Conservation (phyloP, 1,139 yeast species). For the Geotrichum candidum region DNA sequence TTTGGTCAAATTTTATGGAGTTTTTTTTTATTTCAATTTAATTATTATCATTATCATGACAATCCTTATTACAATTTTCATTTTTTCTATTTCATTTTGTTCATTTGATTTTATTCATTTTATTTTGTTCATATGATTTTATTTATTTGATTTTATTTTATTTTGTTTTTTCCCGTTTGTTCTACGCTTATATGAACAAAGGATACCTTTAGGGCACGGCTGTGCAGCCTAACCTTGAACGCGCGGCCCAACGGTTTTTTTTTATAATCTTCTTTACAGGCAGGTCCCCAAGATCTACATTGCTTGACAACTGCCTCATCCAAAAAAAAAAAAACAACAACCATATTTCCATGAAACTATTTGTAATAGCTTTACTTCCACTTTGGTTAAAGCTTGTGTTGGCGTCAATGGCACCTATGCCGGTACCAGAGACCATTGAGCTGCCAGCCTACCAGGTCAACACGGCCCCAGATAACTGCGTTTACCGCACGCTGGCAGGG, state of each 20-base stretch:
- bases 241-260: not conserved
- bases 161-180: not conserved
- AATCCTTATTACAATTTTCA: no score
- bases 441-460: not conserved
- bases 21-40: no score
- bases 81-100: no score
- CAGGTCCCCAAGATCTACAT: no score
- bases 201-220: not conserved
- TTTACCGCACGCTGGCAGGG: not conserved
- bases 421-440: not conserved
- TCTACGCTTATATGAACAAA: not conserved
- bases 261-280: no score
- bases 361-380: not conserved
- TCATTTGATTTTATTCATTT: not conserved
- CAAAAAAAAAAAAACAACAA: not conserved
- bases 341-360: not conserved
- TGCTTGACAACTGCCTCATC: no score
- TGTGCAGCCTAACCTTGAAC: not conserved
- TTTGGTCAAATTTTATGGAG: no score
- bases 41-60: no score
- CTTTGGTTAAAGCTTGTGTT: not conserved
- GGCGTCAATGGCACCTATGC: not conserved
- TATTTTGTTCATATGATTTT: not conserved
- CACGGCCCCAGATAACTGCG: not conserved
- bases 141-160: not conserved